A percentile compares a stretch with the other conserved stretches of the same genome.
These are phyloP conservation scores for Nakazawaea sp. DNA, from an alignment of 805 yeast species.

Conservation along the genomic window DNA sequence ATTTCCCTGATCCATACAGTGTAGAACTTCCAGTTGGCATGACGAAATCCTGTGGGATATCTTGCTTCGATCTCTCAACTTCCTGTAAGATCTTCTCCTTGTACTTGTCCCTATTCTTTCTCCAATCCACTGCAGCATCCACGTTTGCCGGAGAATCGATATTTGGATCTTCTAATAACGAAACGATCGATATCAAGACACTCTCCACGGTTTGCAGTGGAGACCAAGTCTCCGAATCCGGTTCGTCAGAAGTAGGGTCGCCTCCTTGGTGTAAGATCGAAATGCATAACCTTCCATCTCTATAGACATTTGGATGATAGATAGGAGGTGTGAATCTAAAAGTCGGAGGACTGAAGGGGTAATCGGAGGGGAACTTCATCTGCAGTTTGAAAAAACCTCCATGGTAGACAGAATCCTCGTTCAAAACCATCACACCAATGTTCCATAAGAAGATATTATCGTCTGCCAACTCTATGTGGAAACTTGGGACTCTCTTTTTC, in stretches of 20 bases:
- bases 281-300: conserved; percentile 89
- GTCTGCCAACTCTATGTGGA: conserved; percentile 35
- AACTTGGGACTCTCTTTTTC: conserved; percentile 47
- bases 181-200: conserved; percentile 83
- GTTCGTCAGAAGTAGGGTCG: conserved; percentile 84
- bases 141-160: conserved; percentile 92
- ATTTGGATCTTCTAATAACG: conserved; percentile 90
- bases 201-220: conserved; percentile 91
- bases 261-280: conserved; percentile 91
- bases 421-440: conserved; percentile 86
- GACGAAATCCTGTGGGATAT: conserved; percentile 80
- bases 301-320: conserved; percentile 91
- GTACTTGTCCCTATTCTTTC: conserved; percentile 74
- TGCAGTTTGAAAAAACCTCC: conserved; percentile 95
- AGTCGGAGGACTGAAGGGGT: conserved; percentile 89
- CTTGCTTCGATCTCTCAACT: conserved; percentile 75
- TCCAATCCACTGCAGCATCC: conserved; percentile 89
- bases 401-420: conserved; percentile 83
- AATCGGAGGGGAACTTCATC: conserved; percentile 87
- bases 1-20: conserved; percentile 35
- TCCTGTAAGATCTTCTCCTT: conserved; percentile 70
- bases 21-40: conserved; percentile 64
- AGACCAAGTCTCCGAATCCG: conserved; percentile 91
- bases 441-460: conserved; percentile 65
- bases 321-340: conserved; percentile 90